Base-by-base conservation (phyloP, 179 eudicot genomes). In the Amaranthus tricolor region DNA sequence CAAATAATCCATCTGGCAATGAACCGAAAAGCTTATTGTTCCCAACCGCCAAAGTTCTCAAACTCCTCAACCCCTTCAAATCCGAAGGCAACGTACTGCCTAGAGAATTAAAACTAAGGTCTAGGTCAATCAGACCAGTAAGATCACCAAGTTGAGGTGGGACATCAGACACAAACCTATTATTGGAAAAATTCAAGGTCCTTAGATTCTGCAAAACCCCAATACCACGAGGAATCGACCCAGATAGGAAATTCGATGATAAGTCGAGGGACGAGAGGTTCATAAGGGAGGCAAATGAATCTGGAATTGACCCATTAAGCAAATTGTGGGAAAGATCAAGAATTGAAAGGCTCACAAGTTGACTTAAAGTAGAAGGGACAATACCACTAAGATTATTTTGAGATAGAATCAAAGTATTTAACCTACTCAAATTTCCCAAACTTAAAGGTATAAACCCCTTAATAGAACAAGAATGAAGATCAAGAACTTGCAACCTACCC, bases 241-340 rank as follows among this genome's bases (percentile, higher is more conserved):
- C 96, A 5, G 88, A 76, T 9, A 92, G 12, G 63, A 19, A 81
- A 82, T 92, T 92, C 7, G 83, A 84, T 16, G 97, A 90, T 15
- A 89, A 63, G 56, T 92, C 91, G 9, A 92, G 79, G 21, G 13
- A 51, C 6, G 90, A 85, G 58, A 93, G 88, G 74, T 87, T 89
- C 54, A 19, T 71, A 13, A 93, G 85, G 43, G 84, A 76, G 9
- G 81, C 67, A 77, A 95, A 76, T 21, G 89, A 77, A 12, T 66
- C 77, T 17, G 97, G 97, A 77, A 95, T 81, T 16, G 81, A 62
- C 74, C 98, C 99, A 0, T 81, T 79, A 48, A 93, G 86, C 6
- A 64, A 69, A 84, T 95, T 95, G 14, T 65, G 76, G 0, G 98
- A 89, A 53, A 96, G 88, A 87, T 96, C 97, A 82, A 93, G 98